Base-by-base conservation (phyloP, 192 early-diverging fungal species). In the Rhizophagus prolifer region DNA sequence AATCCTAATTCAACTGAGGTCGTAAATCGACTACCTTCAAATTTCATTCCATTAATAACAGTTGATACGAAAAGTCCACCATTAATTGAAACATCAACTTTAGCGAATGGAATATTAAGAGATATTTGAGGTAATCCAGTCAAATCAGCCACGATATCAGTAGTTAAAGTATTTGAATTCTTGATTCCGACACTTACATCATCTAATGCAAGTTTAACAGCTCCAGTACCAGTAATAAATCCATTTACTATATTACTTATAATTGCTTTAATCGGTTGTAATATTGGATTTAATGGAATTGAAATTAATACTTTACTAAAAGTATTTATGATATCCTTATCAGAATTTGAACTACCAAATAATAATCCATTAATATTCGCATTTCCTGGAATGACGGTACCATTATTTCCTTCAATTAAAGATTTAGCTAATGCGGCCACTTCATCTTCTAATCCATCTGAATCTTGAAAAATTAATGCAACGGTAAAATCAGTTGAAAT, bases 41-140 rank as follows among this genome's bases (percentile, higher is more conserved):
- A 62, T 62, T 62, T 62, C 61, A 62, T 23, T 23, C 61, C 61
- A 13, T 62, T 62, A 28, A 62, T 12, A 26, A 62, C 23, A 2
- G n/a, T 26, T 62, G 61, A 13, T 25, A 62, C 26, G 23, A 12
- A 62, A 4, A 26, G 25, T 62, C 10, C 61, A 26, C 13, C 25
- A 62, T 62, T 19, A 28, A 62, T 26, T 26, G n/a, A 12, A 26
- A 62, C 26, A 62, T 62, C 61, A 13, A 62, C 26, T 12, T 26
- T 62, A 21, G 61, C 61, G 9, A 62, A 62, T 62, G 61, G 61
- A 26, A 62, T 28, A 62, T 28, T 62, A 28, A 62, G 10, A 62
- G 61, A 13, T 23, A 62, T 62, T 26, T 62, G 23, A 14, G 61
- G 61, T 62, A 62, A 25, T 26, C 61, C 61, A 9, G 8, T 14